A percentile compares a stretch with the other conserved stretches of the same genome.
phyloP scores from a whole-genome alignment of 306 rosid genomes.

The Corylus avellana region DNA sequence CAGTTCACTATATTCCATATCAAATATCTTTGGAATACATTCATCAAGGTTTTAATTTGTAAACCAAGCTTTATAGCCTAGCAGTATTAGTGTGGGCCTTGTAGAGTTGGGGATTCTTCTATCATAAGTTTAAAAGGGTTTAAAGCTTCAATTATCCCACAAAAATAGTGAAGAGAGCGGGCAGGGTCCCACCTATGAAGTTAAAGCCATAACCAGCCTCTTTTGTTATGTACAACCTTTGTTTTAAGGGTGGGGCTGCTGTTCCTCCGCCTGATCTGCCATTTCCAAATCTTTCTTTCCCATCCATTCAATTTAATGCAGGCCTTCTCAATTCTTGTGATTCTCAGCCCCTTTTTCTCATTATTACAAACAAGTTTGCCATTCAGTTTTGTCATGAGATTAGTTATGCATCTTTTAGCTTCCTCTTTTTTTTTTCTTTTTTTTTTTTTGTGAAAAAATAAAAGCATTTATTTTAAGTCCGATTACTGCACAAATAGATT shows the following conservation, averaged over 20 bases:
- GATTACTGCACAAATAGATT: neutral
- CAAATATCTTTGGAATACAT: neutral
- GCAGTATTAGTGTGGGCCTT: neutral
- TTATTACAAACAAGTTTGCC: neutral
- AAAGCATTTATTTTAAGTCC: neutral
- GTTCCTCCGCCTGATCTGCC: conserved; percentile 1
- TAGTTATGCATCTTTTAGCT: neutral
- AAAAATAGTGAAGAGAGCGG: neutral
- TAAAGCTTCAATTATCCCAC: neutral
- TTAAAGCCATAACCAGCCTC: neutral
- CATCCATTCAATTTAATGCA: neutral
- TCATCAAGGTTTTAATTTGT: neutral
- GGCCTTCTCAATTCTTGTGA: neutral
- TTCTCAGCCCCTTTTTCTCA: neutral
- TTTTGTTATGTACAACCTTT: neutral
- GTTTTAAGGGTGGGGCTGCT: neutral
- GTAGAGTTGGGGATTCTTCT: neutral
- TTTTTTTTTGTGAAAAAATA: too few species aligned
- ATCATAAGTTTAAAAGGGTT: neutral
- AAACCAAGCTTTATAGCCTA: neutral
- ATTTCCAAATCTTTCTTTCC: neutral
- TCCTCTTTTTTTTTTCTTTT: too few species aligned
- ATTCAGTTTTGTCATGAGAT: neutral
- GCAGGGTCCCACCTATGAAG: neutral
- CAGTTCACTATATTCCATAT: neutral